Percentiles rank a stretch among this genome's conserved stretches.
phyloP scores from a whole-genome alignment of 495 filamentous ascomycete species.

The Daldinia vernicosa region DNA sequence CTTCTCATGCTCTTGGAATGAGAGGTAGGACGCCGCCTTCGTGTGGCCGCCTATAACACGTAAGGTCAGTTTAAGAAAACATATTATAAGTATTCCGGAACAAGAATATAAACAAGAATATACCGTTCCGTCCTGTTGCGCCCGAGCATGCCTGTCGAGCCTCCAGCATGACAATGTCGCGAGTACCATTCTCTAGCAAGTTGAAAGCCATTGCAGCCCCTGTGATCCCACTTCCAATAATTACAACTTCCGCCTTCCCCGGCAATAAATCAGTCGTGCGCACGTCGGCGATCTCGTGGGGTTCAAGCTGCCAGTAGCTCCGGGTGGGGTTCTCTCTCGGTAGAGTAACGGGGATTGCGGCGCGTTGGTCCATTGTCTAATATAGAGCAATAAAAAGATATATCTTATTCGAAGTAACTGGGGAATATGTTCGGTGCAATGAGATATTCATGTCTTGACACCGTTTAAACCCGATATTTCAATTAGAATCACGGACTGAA shows the following conservation, averaged over 20 bases:
- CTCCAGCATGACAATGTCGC: constrained; percentile 65
- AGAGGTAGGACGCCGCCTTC: constrained; percentile 68
- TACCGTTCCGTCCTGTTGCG: constrained; percentile 69
- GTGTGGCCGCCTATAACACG: constrained; percentile 64
- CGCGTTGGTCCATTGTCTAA: constrained; percentile 55
- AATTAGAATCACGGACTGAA: neutral
- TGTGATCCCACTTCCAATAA: constrained; percentile 78
- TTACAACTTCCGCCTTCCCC: constrained; percentile 61
- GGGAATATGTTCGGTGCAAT: neutral
- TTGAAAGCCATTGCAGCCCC: constrained; percentile 69
- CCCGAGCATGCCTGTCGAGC: constrained; percentile 65
- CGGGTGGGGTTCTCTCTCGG: constrained; percentile 67
- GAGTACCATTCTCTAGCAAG: constrained; percentile 52
- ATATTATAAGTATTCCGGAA: neutral
- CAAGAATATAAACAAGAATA: constrained; percentile 26
- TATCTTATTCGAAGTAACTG: neutral
- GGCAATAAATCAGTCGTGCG: constrained; percentile 60
- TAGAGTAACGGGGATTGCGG: constrained; percentile 56
- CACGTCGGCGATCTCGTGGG: constrained; percentile 63
- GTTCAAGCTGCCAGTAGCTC: constrained; percentile 77
- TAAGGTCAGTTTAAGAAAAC: neutral
- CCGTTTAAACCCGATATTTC: neutral
- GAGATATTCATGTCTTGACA: neutral
- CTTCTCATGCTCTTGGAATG: constrained; percentile 56
- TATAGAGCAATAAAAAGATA: neutral